phyloP scores from a whole-genome alignment of 805 yeast genomes.

The Starmerella roubikii region DNA sequence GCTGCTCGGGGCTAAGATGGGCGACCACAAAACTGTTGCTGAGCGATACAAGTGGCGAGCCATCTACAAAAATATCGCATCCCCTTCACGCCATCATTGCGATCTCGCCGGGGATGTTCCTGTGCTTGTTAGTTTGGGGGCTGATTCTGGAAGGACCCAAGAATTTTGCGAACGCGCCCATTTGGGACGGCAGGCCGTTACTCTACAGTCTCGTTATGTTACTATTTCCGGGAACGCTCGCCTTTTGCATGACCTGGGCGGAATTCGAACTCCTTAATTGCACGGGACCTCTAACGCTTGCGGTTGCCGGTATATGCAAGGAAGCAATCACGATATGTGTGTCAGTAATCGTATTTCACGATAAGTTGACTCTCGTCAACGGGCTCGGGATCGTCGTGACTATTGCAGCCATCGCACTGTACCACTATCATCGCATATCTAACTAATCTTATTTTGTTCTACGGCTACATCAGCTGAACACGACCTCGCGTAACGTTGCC shows the following conservation, averaged over 20 bases:
- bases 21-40: constrained; percentile 78
- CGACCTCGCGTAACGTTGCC: no score
- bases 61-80: constrained; percentile 24
- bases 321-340: constrained; percentile 72
- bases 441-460: no score
- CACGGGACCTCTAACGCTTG: constrained; percentile 72
- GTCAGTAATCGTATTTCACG: constrained; percentile 61
- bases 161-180: constrained; percentile 37
- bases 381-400: constrained; percentile 63
- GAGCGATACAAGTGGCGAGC: constrained; percentile 27
- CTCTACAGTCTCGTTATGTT: constrained; percentile 35
- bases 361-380: constrained; percentile 52
- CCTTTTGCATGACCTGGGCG: constrained; percentile 70
- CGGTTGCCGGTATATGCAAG: constrained; percentile 86
- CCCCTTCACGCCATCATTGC: constrained; percentile 77
- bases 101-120: constrained; percentile 72
- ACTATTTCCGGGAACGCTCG: constrained; percentile 70
- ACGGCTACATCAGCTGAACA: no score
- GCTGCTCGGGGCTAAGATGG: constrained; percentile 88
- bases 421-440: constrained; percentile 36
- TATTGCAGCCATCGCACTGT: constrained; percentile 65
- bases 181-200: constrained; percentile 53
- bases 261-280: constrained; percentile 73
- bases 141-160: constrained; percentile 53
- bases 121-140: constrained; percentile 49